These are phyloP conservation scores for Cercospora sp. DNA, from an alignment of 2,329 filamentous ascomycete genomes.

Conservation along the genomic window DNA sequence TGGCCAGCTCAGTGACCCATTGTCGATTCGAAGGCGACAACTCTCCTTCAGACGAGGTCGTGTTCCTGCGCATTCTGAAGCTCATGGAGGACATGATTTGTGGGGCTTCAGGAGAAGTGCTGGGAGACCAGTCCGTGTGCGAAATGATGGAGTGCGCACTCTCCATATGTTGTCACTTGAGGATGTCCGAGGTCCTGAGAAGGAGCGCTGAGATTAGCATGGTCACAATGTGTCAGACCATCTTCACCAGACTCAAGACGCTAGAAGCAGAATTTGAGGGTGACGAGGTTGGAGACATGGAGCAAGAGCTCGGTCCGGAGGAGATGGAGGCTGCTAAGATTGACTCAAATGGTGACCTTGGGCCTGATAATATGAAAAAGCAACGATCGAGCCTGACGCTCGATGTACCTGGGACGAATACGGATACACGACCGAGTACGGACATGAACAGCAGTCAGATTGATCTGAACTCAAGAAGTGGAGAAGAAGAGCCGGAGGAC, in stretches of 20 bases:
- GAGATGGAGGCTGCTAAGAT: constrained; percentile 79
- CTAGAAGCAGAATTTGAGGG: constrained; percentile 68
- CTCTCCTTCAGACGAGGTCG: constrained; percentile 90
- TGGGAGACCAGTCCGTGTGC: constrained; percentile 98
- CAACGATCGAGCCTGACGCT: constrained; percentile 63
- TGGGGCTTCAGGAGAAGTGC: constrained; percentile 82
- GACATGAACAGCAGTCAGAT: constrained; percentile 47
- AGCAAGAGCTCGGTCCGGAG: constrained; percentile 62
- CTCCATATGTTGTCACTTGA: constrained; percentile 93
- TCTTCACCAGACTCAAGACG: constrained; percentile 89
- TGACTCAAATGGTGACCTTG: constrained; percentile 48
- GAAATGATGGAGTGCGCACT: constrained; percentile 99
- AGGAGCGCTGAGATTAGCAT: constrained; percentile 94
- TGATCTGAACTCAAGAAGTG: constrained; percentile 40
- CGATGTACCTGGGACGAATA: constrained; percentile 36
- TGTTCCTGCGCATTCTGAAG: constrained; percentile 88
- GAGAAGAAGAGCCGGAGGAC: constrained; percentile 42
- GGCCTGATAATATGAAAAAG: constrained; percentile 44
- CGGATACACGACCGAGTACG: constrained; percentile 38
- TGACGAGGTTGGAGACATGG: constrained; percentile 61
- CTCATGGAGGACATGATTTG: constrained; percentile 99
- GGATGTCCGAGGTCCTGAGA: constrained; percentile 85
- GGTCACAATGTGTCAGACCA: constrained; percentile 98
- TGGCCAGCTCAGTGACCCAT: constrained; percentile 93
- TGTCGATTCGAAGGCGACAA: constrained; percentile 97